phyloP scores from a whole-genome alignment of 1,284 basidiomycete species.

The Malassezia psittaci region DNA sequence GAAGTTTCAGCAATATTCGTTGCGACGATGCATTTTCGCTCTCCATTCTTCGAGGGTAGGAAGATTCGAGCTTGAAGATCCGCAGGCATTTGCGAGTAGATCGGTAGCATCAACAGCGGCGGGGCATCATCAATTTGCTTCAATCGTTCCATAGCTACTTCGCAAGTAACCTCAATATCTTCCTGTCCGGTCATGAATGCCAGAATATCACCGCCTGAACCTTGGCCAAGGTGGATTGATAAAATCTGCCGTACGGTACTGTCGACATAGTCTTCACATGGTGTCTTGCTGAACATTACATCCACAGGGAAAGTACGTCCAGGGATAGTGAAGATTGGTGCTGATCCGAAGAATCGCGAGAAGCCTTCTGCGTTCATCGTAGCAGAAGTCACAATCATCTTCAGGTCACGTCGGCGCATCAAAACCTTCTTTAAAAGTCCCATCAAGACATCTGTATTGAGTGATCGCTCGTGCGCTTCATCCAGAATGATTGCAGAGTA shows the following conservation, averaged over 20 bases:
- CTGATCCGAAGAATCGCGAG: conserved; percentile 78
- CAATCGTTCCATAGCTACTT: conserved; percentile 62
- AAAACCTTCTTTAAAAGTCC: conserved; percentile 84
- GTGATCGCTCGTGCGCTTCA: conserved; percentile 88
- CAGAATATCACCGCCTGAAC: conserved; percentile 78
- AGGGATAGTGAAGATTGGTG: conserved; percentile 90
- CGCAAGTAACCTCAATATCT: conserved; percentile 65
- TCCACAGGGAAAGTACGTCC: conserved; percentile 98
- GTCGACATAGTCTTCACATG: conserved; percentile 98
- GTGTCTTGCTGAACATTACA: conserved; percentile 85
- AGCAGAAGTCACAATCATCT: conserved; percentile 92
- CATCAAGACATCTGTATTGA: conserved; percentile 95
- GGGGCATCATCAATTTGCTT: conserved; percentile 80
- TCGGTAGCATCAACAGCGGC: conserved; percentile 76
- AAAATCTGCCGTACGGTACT: conserved; percentile 93
- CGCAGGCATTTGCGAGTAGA: conserved; percentile 99
- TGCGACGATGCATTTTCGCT: conserved; percentile 91
- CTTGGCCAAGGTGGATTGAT: conserved; percentile 85
- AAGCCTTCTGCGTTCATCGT: conserved; percentile 99
- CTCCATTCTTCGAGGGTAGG: conserved; percentile 81
- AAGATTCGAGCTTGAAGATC: conserved; percentile 98
- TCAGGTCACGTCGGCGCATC: conserved; percentile 77
- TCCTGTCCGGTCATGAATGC: conserved; percentile 99
- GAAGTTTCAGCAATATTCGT: conserved; percentile 99
- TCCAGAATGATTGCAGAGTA: conserved; percentile 94